These are phyloP conservation scores for Tylopilus sp. DNA, from an alignment of 768 basidiomycete genomes.

Conservation along the genomic window DNA sequence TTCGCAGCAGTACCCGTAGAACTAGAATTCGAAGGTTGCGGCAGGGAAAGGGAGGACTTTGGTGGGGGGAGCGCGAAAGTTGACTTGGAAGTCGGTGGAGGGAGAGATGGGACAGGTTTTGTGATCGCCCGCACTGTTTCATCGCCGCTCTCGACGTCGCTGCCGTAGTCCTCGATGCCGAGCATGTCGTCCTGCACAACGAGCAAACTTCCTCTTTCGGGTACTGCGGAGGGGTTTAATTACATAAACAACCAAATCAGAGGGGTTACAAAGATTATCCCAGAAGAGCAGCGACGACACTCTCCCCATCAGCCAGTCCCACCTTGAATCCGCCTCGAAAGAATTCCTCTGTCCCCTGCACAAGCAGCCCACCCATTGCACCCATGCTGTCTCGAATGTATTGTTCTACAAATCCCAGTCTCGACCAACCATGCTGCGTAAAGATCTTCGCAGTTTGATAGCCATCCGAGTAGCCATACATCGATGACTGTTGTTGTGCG, in stretches of 20 bases:
- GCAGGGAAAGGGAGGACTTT: slow-evolving; percentile 30
- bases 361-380: slow-evolving; percentile 10
- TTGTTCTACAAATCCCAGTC: slow-evolving; percentile 59
- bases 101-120: slow-evolving; percentile 13
- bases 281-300: slow-evolving; percentile 10
- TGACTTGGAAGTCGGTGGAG: slow-evolving; percentile 30
- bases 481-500: slow-evolving; percentile 10
- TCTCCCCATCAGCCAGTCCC: slow-evolving; percentile 14
- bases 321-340: slow-evolving; percentile 16
- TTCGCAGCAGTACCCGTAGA: slow-evolving; percentile 12
- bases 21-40: slow-evolving; percentile 17
- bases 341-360: slow-evolving; percentile 6
- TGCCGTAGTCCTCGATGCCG: slow-evolving; percentile 75
- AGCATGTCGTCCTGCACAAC: slow-evolving; percentile 46
- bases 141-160: slow-evolving; percentile 59
- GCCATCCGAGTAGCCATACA: slow-evolving; percentile 58
- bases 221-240: background rate
- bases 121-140: slow-evolving; percentile 26
- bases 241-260: background rate
- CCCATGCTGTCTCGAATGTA: slow-evolving; percentile 49
- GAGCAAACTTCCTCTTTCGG: background rate
- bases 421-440: slow-evolving; percentile 44
- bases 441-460: slow-evolving; percentile 54
- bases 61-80: slow-evolving; percentile 37
- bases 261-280: background rate